Evolutionary conservation across 768 basidiomycete genomes (phyloP).

Genomic region (Guyanaporus albipodus): DNA sequence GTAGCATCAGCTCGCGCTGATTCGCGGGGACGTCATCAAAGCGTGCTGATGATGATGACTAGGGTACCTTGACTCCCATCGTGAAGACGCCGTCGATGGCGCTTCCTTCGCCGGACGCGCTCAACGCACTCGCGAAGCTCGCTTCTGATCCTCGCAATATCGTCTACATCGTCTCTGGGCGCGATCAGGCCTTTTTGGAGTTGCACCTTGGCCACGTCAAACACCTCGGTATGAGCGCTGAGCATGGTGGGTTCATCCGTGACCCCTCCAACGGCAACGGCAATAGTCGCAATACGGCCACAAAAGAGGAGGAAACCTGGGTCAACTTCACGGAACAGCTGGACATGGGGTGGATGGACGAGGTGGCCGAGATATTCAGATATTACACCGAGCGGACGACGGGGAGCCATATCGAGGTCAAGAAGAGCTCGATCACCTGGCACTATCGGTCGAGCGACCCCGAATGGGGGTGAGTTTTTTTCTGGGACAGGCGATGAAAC

Average conservation of each 20-base stretch:
- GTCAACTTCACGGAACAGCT: constrained; percentile 84
- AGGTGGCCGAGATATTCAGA: constrained; percentile 92
- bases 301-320: constrained; percentile 47
- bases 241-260: constrained; percentile 92
- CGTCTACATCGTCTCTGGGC: constrained; percentile 96
- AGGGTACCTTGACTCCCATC: constrained; percentile 97
- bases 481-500: background rate
- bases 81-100: constrained; percentile 92
- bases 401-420: constrained; percentile 93
- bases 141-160: constrained; percentile 81
- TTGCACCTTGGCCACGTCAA: constrained; percentile 83
- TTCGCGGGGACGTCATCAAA: background rate
- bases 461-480: constrained; percentile 77
- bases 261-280: constrained; percentile 49
- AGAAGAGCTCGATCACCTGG: constrained; percentile 98
- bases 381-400: constrained; percentile 97
- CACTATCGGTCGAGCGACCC: constrained; percentile 93
- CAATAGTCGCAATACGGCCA: background rate
- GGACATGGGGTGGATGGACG: constrained; percentile 97
- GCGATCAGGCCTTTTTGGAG: constrained; percentile 89
- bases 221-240: constrained; percentile 86
- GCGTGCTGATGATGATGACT: constrained; percentile 1
- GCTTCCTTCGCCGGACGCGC: constrained; percentile 67
- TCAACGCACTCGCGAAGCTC: constrained; percentile 69
- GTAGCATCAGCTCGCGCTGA: constrained; percentile 25